Conservation (phyloP, 208 protist genomes). For the Porcisia hertigi region DNA sequence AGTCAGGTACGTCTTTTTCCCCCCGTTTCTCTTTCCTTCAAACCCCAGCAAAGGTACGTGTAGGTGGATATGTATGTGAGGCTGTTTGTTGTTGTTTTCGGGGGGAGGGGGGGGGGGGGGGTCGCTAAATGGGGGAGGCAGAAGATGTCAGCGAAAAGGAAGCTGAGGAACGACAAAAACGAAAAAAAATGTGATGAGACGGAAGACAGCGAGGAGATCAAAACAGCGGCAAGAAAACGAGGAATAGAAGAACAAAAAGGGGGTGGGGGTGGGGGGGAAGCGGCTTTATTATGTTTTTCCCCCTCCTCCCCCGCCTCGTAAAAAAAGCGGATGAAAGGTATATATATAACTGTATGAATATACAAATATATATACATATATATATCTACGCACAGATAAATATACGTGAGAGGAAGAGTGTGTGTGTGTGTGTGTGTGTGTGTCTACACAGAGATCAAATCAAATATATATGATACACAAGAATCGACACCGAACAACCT, state of each 20-base stretch:
- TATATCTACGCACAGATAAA: too few species aligned
- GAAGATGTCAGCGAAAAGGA: neutral
- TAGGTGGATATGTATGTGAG: neutral
- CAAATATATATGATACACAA: neutral
- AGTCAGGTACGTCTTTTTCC: neutral
- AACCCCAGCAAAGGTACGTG: neutral
- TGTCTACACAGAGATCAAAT: too few species aligned
- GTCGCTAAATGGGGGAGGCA: neutral
- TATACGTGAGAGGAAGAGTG: too few species aligned
- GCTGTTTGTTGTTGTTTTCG: too few species aligned
- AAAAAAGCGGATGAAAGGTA: too few species aligned
- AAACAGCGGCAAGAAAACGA: neutral
- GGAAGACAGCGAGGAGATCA: neutral
- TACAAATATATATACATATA: too few species aligned
- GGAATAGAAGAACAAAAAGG: neutral
- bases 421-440: too few species aligned
- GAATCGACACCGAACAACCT: neutral
- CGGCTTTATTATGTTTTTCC: too few species aligned
- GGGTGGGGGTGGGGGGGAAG: too few species aligned
- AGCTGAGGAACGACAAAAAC: neutral
- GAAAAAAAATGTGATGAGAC: slow-evolving; percentile 12
- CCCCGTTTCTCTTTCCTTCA: neutral
- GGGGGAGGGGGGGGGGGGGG: neutral
- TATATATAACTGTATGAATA: too few species aligned
- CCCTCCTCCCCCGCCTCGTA: too few species aligned